Evolutionary conservation across 352 stramenopile genomes (phyloP).

Genomic region (Aphanomyces astaci): DNA sequence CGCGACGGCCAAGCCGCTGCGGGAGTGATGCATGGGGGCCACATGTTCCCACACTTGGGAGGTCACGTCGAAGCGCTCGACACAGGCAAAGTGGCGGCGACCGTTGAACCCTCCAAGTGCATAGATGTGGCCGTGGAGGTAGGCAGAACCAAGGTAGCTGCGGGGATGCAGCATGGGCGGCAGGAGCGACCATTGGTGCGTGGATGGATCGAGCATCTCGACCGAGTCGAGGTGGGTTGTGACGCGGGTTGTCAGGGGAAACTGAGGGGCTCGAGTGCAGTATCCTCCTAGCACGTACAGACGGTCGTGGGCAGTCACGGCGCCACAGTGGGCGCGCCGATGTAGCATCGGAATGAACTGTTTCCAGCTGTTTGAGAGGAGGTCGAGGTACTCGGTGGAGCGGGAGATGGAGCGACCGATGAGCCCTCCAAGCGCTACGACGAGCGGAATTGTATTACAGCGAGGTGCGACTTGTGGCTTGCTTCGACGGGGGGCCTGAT

Average conservation of each 20-base stretch:
- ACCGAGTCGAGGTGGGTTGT: conserved; percentile 40
- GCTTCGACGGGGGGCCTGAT: no score
- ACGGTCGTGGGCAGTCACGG: conserved; percentile 36
- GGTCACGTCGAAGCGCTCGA: conserved; percentile 48
- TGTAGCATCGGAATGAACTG: conserved; percentile 41
- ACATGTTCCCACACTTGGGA: conserved; percentile 46
- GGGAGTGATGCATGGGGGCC: conserved; percentile 38
- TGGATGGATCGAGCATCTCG: conserved; percentile 47
- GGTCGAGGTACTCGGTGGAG: conserved; percentile 59
- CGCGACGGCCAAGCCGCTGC: conserved; percentile 50
- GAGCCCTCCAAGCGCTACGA: conserved; percentile 65
- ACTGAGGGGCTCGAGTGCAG: conserved; percentile 31
- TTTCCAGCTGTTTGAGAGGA: conserved; percentile 51
- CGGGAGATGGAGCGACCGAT: conserved; percentile 49
- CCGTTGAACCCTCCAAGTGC: conserved; percentile 65
- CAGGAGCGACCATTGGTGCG: conserved; percentile 41
- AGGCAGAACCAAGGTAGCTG: conserved; percentile 52
- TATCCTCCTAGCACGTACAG: conserved; percentile 60
- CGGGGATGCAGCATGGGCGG: conserved; percentile 46
- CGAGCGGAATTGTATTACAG: conserved; percentile 29
- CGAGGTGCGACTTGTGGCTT: neutral
- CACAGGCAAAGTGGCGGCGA: conserved; percentile 40
- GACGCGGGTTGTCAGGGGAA: neutral
- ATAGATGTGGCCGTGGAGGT: conserved; percentile 48
- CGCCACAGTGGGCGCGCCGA: conserved; percentile 53